These are phyloP conservation scores for Ascobolus immersus DNA, from an alignment of 495 filamentous ascomycete genomes.

Conservation along the genomic window DNA sequence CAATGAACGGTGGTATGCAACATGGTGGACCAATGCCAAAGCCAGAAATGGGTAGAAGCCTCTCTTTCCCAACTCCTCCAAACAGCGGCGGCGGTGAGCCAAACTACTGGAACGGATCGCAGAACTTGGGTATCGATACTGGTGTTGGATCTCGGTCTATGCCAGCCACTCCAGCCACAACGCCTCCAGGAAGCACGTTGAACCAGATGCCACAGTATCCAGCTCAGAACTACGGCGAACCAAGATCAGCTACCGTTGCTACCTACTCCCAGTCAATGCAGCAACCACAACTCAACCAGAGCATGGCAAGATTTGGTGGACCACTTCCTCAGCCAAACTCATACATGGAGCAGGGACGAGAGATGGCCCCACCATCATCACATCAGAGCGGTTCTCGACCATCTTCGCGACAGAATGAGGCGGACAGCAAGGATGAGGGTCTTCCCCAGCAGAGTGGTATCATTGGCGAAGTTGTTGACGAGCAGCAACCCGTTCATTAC, in stretches of 20 bases:
- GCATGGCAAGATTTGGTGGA: conserved; percentile 44
- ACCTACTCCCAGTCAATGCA: conserved; percentile 16
- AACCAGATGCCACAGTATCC: conserved; percentile 41
- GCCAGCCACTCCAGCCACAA: conserved; percentile 82
- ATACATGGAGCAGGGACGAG: conserved; percentile 48
- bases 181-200: conserved; percentile 54
- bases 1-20: conserved; percentile 41
- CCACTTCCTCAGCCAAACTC: conserved; percentile 27
- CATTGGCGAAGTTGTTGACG: conserved; percentile 27
- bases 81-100: conserved; percentile 70
- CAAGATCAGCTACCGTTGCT: conserved; percentile 4
- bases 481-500: conserved; percentile 27
- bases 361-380: conserved; percentile 59
- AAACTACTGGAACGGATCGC: conserved; percentile 43
- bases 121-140: conserved; percentile 64
- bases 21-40: too few relatives aligned
- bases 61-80: conserved; percentile 85
- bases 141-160: conserved; percentile 61
- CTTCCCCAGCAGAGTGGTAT: conserved; percentile 35
- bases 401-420: conserved; percentile 14
- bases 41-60: too few relatives aligned
- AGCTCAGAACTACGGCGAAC: conserved; percentile 1
- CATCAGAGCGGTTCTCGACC: conserved; percentile 10
- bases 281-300: conserved; percentile 32
- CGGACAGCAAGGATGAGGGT: conserved; percentile 13